Evolutionary conservation across 306 rosid genomes (phyloP).

Genomic region (Quercus gilva): DNA sequence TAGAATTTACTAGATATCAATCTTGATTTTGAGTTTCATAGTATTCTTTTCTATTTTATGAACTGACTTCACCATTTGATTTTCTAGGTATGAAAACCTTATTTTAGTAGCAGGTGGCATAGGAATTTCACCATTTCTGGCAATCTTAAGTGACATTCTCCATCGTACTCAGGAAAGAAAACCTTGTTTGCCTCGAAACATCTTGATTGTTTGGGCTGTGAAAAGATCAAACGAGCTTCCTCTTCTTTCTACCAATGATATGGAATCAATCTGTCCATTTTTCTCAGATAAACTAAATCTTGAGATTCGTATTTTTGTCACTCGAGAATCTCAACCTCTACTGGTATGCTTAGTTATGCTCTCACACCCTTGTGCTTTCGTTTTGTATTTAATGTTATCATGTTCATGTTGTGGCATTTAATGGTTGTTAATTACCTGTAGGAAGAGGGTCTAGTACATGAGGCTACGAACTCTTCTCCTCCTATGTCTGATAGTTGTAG

Average conservation of each 20-base stretch:
- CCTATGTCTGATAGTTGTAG: constrained; percentile 38
- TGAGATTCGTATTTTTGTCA: constrained; percentile 59
- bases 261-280: constrained; percentile 64
- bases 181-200: constrained; percentile 59
- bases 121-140: constrained; percentile 91
- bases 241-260: constrained; percentile 69
- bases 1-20: not conserved
- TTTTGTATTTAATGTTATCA: not conserved
- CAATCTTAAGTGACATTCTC: constrained; percentile 82
- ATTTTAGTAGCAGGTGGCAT: constrained; percentile 94
- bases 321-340: constrained; percentile 77
- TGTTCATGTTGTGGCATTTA: constrained; percentile 18
- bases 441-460: constrained; percentile 67
- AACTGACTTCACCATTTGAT: constrained; percentile 18
- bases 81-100: constrained; percentile 79
- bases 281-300: constrained; percentile 56
- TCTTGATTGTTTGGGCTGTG: constrained; percentile 82
- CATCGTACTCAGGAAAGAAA: constrained; percentile 72
- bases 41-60: constrained; percentile 1
- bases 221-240: constrained; percentile 74
- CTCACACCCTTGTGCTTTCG: not conserved
- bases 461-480: constrained; percentile 34
- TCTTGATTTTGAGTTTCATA: not conserved
- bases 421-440: constrained; percentile 25
- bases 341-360: constrained; percentile 51